Evolutionary conservation across 2,329 filamentous ascomycete genomes (phyloP).

Genomic region (Fusarium chaquense): DNA sequence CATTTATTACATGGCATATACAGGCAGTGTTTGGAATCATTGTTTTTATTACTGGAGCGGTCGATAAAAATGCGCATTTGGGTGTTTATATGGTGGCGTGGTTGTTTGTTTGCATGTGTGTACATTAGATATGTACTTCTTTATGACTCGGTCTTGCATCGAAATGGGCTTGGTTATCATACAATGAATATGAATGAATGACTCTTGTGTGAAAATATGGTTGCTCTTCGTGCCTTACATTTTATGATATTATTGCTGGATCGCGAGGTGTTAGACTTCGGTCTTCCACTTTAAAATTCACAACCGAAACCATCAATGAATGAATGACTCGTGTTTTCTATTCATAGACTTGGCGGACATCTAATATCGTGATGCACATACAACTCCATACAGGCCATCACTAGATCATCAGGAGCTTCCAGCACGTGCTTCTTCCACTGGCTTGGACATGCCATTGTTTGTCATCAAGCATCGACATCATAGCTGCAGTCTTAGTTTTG

Average conservation of each 20-base stretch:
- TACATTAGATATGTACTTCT: constrained; percentile 7
- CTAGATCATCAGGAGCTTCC: constrained; percentile 9
- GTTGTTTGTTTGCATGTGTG: not conserved
- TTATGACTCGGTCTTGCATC: constrained; percentile 5
- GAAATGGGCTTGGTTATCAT: constrained; percentile 10
- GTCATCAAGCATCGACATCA: constrained; percentile 22
- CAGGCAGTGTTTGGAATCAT: not conserved
- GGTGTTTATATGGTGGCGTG: not conserved
- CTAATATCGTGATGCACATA: not conserved
- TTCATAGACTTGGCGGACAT: not conserved
- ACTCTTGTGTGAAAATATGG: not conserved
- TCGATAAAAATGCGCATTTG: constrained; percentile 9
- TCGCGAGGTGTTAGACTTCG: too few relatives aligned
- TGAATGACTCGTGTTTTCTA: not conserved
- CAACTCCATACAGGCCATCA: not conserved
- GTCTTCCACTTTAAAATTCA: too few relatives aligned
- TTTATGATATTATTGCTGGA: too few relatives aligned
- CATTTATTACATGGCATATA: constrained; percentile 1
- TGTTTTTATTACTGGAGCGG: not conserved
- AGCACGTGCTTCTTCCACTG: constrained; percentile 19
- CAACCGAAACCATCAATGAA: too few relatives aligned
- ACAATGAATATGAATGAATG: constrained; percentile 18
- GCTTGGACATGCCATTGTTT: constrained; percentile 13
- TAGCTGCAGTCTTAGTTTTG: constrained; percentile 8
- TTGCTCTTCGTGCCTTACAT: too few relatives aligned